Percentiles rank a stretch among this genome's conserved stretches.
These are phyloP conservation scores for Ceratocystis harringtonii DNA, from an alignment of 2,329 filamentous ascomycete genomes.

Conservation along the genomic window DNA sequence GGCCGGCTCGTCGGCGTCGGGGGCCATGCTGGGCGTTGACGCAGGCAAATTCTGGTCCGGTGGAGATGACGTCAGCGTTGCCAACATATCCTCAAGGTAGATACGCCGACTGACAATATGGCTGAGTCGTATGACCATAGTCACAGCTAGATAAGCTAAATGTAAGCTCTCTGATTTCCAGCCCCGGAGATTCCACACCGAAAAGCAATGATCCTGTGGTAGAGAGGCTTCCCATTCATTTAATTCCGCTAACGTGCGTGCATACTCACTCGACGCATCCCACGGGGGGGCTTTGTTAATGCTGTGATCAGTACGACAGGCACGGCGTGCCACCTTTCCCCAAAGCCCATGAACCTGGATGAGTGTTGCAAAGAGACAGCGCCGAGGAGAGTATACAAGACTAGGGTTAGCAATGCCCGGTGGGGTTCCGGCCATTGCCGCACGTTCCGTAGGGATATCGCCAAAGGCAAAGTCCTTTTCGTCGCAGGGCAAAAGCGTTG, in stretches of 20 bases:
- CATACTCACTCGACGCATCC: slow-evolving; percentile 22
- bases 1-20: slow-evolving; percentile 14
- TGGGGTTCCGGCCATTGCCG: slow-evolving; percentile 24
- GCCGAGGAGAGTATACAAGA: slow-evolving; percentile 19
- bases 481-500: slow-evolving; percentile 25
- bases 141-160: slow-evolving; percentile 25
- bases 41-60: slow-evolving; percentile 3
- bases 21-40: slow-evolving; percentile 16
- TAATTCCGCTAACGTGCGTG: slow-evolving; percentile 19
- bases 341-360: slow-evolving; percentile 27
- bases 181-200: slow-evolving; percentile 26
- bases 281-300: slow-evolving; percentile 18
- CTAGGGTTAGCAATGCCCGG: slow-evolving; percentile 22
- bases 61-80: slow-evolving; percentile 11
- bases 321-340: slow-evolving; percentile 25
- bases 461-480: slow-evolving; percentile 28
- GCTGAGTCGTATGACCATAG: slow-evolving; percentile 26
- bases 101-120: slow-evolving; percentile 26
- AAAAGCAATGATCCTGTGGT: slow-evolving; percentile 24
- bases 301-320: slow-evolving; percentile 18
- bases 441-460: slow-evolving; percentile 21
- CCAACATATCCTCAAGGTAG: slow-evolving; percentile 24
- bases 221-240: slow-evolving; percentile 23
- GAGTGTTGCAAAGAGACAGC: slow-evolving; percentile 27
- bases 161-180: slow-evolving; percentile 25